Percentiles rank a stretch among this genome's conserved stretches.
phyloP scores from a whole-genome alignment of 2,329 filamentous ascomycete genomes.

The Venturia asperata region DNA sequence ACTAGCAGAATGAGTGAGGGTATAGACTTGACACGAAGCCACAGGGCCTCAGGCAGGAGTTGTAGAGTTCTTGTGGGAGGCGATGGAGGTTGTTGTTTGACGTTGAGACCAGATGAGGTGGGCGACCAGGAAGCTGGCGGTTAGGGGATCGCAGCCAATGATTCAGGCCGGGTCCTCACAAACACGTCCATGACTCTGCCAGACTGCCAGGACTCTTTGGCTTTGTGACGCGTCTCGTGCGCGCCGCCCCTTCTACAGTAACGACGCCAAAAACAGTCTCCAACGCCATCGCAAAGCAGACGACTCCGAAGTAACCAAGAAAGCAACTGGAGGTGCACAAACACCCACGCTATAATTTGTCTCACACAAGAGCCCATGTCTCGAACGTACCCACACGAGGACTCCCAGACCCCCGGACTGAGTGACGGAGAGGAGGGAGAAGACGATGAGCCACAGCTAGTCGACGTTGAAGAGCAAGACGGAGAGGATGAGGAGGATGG shows the following conservation, averaged over 20 bases:
- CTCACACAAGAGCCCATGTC: background rate
- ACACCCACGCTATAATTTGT: background rate
- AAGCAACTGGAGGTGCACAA: too few species aligned
- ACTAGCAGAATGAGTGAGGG: background rate
- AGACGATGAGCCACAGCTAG: constrained; percentile 17
- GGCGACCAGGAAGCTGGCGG: too few species aligned
- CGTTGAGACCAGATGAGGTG: too few species aligned
- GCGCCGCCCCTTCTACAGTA: background rate
- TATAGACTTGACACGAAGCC: too few species aligned
- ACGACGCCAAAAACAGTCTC: background rate
- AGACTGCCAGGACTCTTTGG: too few species aligned
- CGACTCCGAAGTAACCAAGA: too few species aligned
- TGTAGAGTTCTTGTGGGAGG: background rate
- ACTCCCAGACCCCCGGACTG: constrained; percentile 9
- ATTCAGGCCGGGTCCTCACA: background rate
- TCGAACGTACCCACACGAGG: background rate
- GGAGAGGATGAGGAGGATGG: constrained; percentile 26
- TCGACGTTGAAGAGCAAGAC: constrained; percentile 26
- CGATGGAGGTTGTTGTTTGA: background rate
- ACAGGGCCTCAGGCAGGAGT: too few species aligned
- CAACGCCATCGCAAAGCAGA: background rate
- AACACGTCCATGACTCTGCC: background rate
- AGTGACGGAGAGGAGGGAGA: constrained; percentile 13
- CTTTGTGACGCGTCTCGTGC: background rate
- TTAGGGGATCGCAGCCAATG: background rate